Base-by-base conservation (phyloP, 2,329 filamentous ascomycete species). In the Hypoxylon sp. region DNA sequence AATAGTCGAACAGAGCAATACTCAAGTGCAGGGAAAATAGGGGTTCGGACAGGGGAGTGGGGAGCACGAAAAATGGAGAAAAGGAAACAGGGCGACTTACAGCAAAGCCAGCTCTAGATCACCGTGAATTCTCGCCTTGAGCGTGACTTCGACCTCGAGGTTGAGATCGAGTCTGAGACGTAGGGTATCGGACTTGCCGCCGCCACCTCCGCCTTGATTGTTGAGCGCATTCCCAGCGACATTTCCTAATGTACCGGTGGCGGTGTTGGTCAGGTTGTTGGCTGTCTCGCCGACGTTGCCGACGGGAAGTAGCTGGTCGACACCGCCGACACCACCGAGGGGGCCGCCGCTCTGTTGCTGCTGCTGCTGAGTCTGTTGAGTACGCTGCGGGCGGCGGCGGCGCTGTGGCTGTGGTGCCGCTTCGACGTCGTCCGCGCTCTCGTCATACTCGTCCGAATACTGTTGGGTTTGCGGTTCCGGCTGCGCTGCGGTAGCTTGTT, bases 61-160 rank as follows among this genome's bases (percentile, higher is more conserved):
- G 22, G 14, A 9, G 40, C 20, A 6, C 20, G 14, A 6, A 42
- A 8, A 9, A n/a, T 22, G 54, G 33, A 44, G 30, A 3, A 53
- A 30, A 32, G 42, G 51, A 32, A 36, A 9, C n/a, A 52, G 55
- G 11, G 9, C 55, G 49, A 82, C 84, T 78, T 80, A 86, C 84
- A 86, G 79, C 71, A 96, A 83, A 69, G 89, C 90, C 69, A 96
- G 79, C 50, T 91, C 93, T 69, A 96, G 80, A 81, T 96, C 93
- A 76, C 93, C 93, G 71, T 93, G 89, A 71, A 96, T 94, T 79
- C 90, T 90, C 20, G 92, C 92, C 83, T 96, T 96, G 63, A 96
- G 85, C 73, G 93, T 91, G 68, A 96, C 92, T 78, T 96, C 92
- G 57, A 96, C 86, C 73, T 96, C 92, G 62, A 96, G 82, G 78